Evolutionary conservation across 2,329 filamentous ascomycete species (phyloP).

Genomic region (Diaporthe longicolla): DNA sequence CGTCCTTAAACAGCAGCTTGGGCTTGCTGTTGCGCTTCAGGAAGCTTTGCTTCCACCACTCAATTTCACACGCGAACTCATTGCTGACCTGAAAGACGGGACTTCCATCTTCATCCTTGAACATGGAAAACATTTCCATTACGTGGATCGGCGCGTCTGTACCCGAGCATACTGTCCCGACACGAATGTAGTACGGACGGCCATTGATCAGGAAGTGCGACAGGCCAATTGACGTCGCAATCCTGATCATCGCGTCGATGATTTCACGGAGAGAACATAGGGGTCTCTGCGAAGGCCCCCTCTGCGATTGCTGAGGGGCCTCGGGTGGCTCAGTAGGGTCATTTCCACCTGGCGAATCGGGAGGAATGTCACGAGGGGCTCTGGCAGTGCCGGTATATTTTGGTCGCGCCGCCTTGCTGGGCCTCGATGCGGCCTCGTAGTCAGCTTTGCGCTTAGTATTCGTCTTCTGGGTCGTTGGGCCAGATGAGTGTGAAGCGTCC

Average conservation of each 20-base stretch:
- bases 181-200: conserved; percentile 37
- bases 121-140: conserved; percentile 37
- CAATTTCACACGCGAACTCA: conserved; percentile 74
- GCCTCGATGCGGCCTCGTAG: too few species aligned
- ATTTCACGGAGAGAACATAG: conserved; percentile 30
- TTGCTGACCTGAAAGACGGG: conserved; percentile 50
- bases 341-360: background rate
- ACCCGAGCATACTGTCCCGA: conserved; percentile 84
- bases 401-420: background rate
- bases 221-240: conserved; percentile 2
- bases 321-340: background rate
- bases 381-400: background rate
- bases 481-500: background rate
- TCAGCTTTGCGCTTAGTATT: background rate
- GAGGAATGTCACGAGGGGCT: too few species aligned
- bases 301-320: background rate
- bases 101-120: conserved; percentile 32
- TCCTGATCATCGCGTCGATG: background rate
- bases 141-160: conserved; percentile 82
- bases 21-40: conserved; percentile 72
- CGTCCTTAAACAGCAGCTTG: conserved; percentile 69
- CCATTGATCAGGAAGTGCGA: conserved; percentile 1
- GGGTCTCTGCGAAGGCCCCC: conserved; percentile 2
- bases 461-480: too few species aligned
- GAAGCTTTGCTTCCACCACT: conserved; percentile 74